Base-by-base conservation (phyloP, 139 green algal genomes). In the Zygnema circumcarinatum region DNA sequence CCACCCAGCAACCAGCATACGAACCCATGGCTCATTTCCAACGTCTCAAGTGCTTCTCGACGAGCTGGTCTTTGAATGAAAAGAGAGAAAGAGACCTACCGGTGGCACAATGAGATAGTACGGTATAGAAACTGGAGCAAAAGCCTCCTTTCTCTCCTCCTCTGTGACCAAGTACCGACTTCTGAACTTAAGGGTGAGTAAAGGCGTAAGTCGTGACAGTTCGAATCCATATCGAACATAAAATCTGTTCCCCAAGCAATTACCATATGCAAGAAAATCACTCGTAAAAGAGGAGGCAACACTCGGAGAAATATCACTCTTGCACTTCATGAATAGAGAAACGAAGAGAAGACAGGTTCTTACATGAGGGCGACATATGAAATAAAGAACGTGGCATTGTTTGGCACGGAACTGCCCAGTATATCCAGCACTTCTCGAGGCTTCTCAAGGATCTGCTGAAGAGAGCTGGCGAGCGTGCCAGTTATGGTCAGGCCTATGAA, bases 371-470 rank as follows among this genome's bases (percentile, higher is more conserved):
- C 83, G 32, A 89, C 87, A 84, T 87, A 89, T 56, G 39, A 90
- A 36, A 89, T 89, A 74, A 89, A 89, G 22, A 89, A 89, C 29
- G 56, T 91, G 31, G 84, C 82, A 38, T 90, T 92, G 3, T 40
- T 41, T 11, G 84, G 84, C 38, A 89, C n/a, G 2, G 84, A 82
- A 2, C 38, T 69, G 25, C 84, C 84, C 16, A 89, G 83, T 2
- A 89, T 33, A 2, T 86, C 38, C 33, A 92, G 41, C 2, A 89
- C n/a, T 47, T 80, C 35, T n/a, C 41, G 33, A 41, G 54, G 83
- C 2, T 86, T 92, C n/a, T 84, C 2, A 16, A 74, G 31, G 20
- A 88, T 87, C 73, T 88, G 2, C 33, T 88, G 40, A 3, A 89
- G 84, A 47, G 11, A 33, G 11, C 22, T 40, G 1, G 76, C 83